Evolutionary conservation across 2,329 filamentous ascomycete species (phyloP).

Genomic region (Passalora sequoiae): DNA sequence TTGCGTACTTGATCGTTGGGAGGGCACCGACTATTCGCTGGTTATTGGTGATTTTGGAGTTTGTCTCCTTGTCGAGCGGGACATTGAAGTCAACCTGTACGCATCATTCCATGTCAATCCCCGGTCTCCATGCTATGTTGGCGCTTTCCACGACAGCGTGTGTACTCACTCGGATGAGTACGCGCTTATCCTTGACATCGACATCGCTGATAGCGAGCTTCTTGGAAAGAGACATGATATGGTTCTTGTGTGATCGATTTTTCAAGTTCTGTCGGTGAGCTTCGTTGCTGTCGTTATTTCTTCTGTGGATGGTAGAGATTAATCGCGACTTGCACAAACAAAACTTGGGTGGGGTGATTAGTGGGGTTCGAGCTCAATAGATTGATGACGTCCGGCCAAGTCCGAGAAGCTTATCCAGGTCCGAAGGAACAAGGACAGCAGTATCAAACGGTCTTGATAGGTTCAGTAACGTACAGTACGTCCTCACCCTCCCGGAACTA

Average conservation of each 20-base stretch:
- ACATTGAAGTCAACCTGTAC: slow-evolving; percentile 98
- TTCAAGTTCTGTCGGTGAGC: neutral
- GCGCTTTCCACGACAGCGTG: no score
- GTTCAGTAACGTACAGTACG: slow-evolving; percentile 3
- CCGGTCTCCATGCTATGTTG: no score
- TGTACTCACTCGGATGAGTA: slow-evolving; percentile 83
- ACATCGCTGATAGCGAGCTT: slow-evolving; percentile 96
- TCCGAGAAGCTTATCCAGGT: no score
- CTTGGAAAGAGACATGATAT: slow-evolving; percentile 90
- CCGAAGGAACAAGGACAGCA: neutral
- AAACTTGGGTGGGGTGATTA: no score
- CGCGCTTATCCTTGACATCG: slow-evolving; percentile 96
- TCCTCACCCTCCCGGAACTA: neutral
- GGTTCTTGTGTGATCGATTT: neutral
- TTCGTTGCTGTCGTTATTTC: slow-evolving; percentile 5
- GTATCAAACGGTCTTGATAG: neutral
- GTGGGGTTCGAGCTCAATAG: no score
- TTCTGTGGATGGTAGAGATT: no score
- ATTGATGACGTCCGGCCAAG: no score
- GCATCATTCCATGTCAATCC: neutral
- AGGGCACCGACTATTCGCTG: slow-evolving; percentile 93
- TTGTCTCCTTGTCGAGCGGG: slow-evolving; percentile 81
- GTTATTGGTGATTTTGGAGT: slow-evolving; percentile 82
- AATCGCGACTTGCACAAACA: neutral
- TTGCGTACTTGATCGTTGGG: slow-evolving; percentile 39